Conservation (phyloP, 495 filamentous ascomycete species). For the Diplogelasinospora grovesii region DNA sequence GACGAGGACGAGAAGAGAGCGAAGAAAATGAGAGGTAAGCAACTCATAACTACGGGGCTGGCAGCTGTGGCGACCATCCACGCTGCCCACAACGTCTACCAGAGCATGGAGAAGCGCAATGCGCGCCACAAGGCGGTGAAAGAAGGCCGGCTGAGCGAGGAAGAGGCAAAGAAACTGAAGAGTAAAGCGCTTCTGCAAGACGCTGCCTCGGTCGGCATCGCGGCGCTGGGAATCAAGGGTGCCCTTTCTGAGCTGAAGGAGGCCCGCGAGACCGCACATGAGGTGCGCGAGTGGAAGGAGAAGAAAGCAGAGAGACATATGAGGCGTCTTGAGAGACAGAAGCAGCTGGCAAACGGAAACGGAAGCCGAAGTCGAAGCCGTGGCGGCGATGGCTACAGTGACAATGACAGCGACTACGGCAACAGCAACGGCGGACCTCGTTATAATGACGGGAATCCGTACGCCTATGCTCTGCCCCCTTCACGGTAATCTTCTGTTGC, state of each 20-base stretch:
- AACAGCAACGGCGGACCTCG: conserved; percentile 35
- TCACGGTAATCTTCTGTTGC: conserved; percentile 39
- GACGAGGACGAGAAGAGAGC: conserved; percentile 67
- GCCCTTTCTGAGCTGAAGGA: conserved; percentile 61
- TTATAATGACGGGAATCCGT: conserved; percentile 49
- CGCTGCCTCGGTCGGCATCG: conserved; percentile 72
- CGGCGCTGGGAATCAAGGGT: conserved; percentile 78
- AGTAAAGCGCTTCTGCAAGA: conserved; percentile 70
- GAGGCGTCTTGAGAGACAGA: conserved; percentile 33
- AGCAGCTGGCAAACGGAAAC: conserved; percentile 2
- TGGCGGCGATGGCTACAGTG: conserved; percentile 15
- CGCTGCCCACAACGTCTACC: conserved; percentile 73
- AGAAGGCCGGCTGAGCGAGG: conserved; percentile 65
- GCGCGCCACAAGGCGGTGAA: conserved; percentile 60
- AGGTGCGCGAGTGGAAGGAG: conserved; percentile 36
- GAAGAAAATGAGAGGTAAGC: conserved; percentile 78
- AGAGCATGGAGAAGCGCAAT: conserved; percentile 67
- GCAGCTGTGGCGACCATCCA: conserved; percentile 87
- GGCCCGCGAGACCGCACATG: conserved; percentile 33
- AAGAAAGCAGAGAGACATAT: conserved; percentile 35
- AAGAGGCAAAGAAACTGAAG: conserved; percentile 69
- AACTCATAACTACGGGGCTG: conserved; percentile 74
- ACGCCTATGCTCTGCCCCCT: conserved; percentile 38
- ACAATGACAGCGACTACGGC: conserved; percentile 11
- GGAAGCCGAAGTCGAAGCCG: neutral